Evolutionary conservation across 495 filamentous ascomycete genomes (phyloP).

Genomic region (Talaromyces proteolyticus): DNA sequence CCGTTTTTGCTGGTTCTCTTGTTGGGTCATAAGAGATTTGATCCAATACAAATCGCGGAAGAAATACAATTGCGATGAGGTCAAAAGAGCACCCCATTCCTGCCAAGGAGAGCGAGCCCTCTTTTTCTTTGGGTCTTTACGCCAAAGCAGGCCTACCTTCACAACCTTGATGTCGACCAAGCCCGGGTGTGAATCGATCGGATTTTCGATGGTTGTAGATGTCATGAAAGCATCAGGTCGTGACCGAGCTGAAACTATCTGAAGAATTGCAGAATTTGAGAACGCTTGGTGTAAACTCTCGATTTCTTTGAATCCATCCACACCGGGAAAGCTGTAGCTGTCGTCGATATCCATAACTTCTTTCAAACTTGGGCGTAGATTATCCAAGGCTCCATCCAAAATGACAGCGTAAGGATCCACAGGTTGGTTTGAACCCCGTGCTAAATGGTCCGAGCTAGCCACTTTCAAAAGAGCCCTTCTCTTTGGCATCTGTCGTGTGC

Average conservation of each 20-base stretch:
- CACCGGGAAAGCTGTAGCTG: slow-evolving; percentile 81
- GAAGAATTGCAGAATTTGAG: slow-evolving; percentile 81
- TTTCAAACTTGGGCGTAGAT: slow-evolving; percentile 75
- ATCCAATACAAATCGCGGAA: slow-evolving; percentile 91
- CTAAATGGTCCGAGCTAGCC: slow-evolving; percentile 57
- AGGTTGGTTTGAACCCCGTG: slow-evolving; percentile 68
- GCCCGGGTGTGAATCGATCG: slow-evolving; percentile 81
- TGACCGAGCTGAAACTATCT: slow-evolving; percentile 89
- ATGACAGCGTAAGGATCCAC: slow-evolving; percentile 95
- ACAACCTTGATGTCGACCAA: slow-evolving; percentile 97
- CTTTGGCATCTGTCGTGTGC: slow-evolving; percentile 64
- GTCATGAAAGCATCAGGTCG: slow-evolving; percentile 92
- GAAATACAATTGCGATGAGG: slow-evolving; percentile 91
- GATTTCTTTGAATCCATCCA: slow-evolving; percentile 65
- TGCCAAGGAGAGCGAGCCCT: slow-evolving; percentile 94
- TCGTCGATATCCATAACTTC: slow-evolving; percentile 92
- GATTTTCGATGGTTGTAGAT: slow-evolving; percentile 74
- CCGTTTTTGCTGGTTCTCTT: slow-evolving; percentile 68
- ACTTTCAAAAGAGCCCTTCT: slow-evolving; percentile 70
- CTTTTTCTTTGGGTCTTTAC: slow-evolving; percentile 93
- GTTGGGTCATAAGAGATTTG: slow-evolving; percentile 82
- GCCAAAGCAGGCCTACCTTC: slow-evolving; percentile 93
- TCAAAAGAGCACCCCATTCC: slow-evolving; percentile 95
- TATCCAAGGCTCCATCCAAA: slow-evolving; percentile 77
- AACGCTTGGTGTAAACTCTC: slow-evolving; percentile 78